Evolutionary conservation across 768 basidiomycete species (phyloP), one percentile per base, ranked within the genome.

Genomic region (Tulasnella sp.): DNA sequence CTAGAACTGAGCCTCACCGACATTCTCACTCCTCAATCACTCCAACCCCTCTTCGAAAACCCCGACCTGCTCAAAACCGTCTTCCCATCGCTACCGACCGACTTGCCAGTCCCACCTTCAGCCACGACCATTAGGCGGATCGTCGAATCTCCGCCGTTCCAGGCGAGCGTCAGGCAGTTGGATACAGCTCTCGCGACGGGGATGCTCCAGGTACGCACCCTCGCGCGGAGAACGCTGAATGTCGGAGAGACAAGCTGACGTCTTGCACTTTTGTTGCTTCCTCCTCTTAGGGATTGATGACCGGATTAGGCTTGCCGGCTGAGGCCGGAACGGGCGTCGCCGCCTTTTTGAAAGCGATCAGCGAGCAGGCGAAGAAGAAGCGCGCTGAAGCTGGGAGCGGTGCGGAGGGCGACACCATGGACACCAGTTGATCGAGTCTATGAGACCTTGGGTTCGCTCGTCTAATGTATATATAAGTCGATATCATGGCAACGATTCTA

Each of bases 181-280:
- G 96, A 98, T 84, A 92, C 93, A 84, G 96, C 95, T 8, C 87
- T 98, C 78, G 88, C 92, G 75, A 96, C 94, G 0, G 96, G 96
- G 11, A 86, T 95, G 76, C 87, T 96, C 2, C 76, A 77, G 58
- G 54, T n/a, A 54, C 54, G 54, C 9, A n/a, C 54, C 6, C 12
- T 7, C 7, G n/a, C 54, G 24, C 18, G 18, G 1, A 50, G 18
- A 5, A 20, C 14, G 46, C 3, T 48, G 2, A 6, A 48, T 48
- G 46, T 18, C 48, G 18, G 22, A 11, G 16, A 54, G 24, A n/a
- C 11, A 54, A 7, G n/a, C n/a, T 54, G 54, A 22, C 46, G 46
- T 54, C 3, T 5, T n/a, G 7, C 6, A n/a, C 24, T 8, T 54
- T 24, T n/a, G 7, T 22, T 22, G 22, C 8, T 54, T 11, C 92